These are phyloP conservation scores for Microsporum canis DNA, from an alignment of 2,329 filamentous ascomycete species.

Conservation along the genomic window DNA sequence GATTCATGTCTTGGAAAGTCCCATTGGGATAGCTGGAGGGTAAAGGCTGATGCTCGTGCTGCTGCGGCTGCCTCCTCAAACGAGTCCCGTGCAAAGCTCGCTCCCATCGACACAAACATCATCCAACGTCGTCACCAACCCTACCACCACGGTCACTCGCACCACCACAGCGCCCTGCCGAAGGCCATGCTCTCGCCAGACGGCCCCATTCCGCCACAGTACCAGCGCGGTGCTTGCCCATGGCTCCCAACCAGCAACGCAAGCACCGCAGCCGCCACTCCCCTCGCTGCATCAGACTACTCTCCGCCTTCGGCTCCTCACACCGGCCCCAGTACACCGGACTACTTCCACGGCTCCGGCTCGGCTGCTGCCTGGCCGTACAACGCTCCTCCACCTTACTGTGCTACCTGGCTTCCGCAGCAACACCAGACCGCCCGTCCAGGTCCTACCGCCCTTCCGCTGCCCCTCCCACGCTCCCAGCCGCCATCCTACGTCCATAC, in stretches of 20 bases:
- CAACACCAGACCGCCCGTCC: constrained; percentile 25
- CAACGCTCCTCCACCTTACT: constrained; percentile 32
- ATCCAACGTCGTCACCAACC: constrained; percentile 39
- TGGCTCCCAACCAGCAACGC: constrained; percentile 40
- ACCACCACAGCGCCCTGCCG: constrained; percentile 22
- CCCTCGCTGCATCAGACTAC: constrained; percentile 37
- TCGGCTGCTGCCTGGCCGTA: constrained; percentile 31
- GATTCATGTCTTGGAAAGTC: constrained; percentile 53
- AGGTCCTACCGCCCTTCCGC: neutral
- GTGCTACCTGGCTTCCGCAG: constrained; percentile 30
- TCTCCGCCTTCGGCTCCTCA: constrained; percentile 40
- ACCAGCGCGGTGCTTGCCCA: constrained; percentile 36
- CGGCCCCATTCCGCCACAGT: constrained; percentile 39
- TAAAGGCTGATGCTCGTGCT: constrained; percentile 37
- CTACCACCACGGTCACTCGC: constrained; percentile 9
- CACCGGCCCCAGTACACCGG: constrained; percentile 37
- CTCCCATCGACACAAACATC: constrained; percentile 54
- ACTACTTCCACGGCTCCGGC: constrained; percentile 30
- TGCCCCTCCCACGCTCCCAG: constrained; percentile 29
- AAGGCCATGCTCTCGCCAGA: constrained; percentile 41
- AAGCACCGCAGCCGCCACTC: constrained; percentile 34
- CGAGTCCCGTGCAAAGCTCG: constrained; percentile 41
- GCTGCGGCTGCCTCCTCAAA: constrained; percentile 18
- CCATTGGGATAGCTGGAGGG: constrained; percentile 55
- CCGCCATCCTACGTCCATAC: constrained; percentile 39